phyloP scores from a whole-genome alignment of 2,329 filamentous ascomycete species.

The Chaetomiaceae sp. region DNA sequence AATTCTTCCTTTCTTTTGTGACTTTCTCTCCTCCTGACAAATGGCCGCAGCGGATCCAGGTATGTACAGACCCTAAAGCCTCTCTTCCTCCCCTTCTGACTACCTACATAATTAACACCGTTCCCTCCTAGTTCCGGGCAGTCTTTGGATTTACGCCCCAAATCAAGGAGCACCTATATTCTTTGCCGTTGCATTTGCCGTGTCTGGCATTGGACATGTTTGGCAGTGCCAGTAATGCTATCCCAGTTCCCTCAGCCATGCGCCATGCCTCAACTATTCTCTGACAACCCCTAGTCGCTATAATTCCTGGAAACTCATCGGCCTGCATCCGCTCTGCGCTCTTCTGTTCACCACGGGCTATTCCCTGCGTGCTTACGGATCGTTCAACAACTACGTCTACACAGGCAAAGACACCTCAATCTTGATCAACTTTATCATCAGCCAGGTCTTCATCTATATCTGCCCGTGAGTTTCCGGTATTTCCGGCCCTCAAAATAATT shows the following conservation, averaged over 20 bases:
- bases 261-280: neutral
- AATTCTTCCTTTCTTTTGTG: neutral
- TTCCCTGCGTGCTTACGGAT: slow-evolving; percentile 47
- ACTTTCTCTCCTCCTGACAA: neutral
- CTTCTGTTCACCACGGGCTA: slow-evolving; percentile 51
- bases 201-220: slow-evolving; percentile 29
- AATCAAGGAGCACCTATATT: slow-evolving; percentile 37
- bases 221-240: slow-evolving; percentile 29
- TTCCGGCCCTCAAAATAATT: neutral
- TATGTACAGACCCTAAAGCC: no score
- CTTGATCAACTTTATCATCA: slow-evolving; percentile 43
- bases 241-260: neutral
- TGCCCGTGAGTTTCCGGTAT: slow-evolving; percentile 34
- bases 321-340: slow-evolving; percentile 48
- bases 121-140: slow-evolving; percentile 25
- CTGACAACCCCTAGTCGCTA: slow-evolving; percentile 39
- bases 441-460: slow-evolving; percentile 39
- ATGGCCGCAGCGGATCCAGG: no score
- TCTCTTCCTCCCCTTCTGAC: no score
- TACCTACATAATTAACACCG: no score
- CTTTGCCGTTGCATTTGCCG: slow-evolving; percentile 32
- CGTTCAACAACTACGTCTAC: slow-evolving; percentile 42
- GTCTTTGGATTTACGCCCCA: slow-evolving; percentile 32
- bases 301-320: slow-evolving; percentile 47
- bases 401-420: neutral